Evolutionary conservation across 768 basidiomycete genomes (phyloP).

Genomic region (Tulasnella sp.): DNA sequence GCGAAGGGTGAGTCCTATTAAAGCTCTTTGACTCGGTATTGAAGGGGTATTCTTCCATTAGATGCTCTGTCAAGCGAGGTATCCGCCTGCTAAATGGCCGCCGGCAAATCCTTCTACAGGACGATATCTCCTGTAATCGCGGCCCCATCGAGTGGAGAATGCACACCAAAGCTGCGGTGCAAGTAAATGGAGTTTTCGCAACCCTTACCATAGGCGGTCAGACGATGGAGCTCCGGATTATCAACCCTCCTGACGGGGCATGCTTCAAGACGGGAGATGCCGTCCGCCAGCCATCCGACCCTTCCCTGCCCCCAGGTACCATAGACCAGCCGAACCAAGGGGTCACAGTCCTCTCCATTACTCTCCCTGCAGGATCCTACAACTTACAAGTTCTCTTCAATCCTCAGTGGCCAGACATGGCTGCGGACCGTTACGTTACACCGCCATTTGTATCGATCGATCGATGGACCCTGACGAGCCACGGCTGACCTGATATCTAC

Average conservation of each 20-base stretch:
- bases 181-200: conserved; percentile 32
- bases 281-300: conserved; percentile 32
- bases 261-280: conserved; percentile 35
- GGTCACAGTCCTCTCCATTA: conserved; percentile 41
- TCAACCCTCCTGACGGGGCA: conserved; percentile 36
- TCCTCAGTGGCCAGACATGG: conserved; percentile 80
- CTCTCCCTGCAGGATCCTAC: conserved; percentile 54
- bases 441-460: conserved; percentile 68
- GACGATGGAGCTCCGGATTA: conserved; percentile 37
- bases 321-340: conserved; percentile 36
- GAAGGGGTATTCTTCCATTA: neutral
- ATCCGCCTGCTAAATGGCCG: conserved; percentile 44
- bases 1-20: neutral
- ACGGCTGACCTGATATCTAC: conserved; percentile 41
- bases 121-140: conserved; percentile 38
- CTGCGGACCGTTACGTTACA: conserved; percentile 55
- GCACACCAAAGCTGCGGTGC: conserved; percentile 46
- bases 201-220: conserved; percentile 40
- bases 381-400: conserved; percentile 82
- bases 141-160: conserved; percentile 39
- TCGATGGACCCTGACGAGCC: conserved; percentile 74
- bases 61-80: conserved; percentile 39
- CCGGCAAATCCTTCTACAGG: conserved; percentile 44
- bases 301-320: conserved; percentile 34
- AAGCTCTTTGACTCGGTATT: neutral